Evolutionary conservation across 2,329 filamentous ascomycete genomes (phyloP), one percentile per base, ranked within the genome.

Genomic region (Lasiodiplodia theobromae): DNA sequence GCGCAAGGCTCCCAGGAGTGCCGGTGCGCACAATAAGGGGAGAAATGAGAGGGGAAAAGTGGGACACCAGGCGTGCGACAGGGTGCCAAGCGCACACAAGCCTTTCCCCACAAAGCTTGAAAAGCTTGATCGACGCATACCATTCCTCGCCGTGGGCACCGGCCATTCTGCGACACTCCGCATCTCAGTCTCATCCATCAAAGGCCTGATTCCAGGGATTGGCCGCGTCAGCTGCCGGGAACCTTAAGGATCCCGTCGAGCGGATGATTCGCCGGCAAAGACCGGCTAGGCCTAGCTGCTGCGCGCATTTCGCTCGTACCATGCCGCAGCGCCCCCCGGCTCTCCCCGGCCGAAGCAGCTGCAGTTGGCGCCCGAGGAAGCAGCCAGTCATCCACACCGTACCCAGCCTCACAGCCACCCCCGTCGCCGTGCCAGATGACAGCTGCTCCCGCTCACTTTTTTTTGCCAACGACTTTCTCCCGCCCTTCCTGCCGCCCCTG

Each of bases 101-200:
- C 58, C 34, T 63, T 44, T 28, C 62, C 49, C 62, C 62, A 65
- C 62, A 54, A 65, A 65, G 62, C 62, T 65, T 65, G 62, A 49
- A 34, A 65, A 65, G 62, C 62, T 65, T 65, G 62, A 38, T 34
- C 28, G 23, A 38, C 12, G 11, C 8, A 3, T 6, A n/a, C 18
- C 52, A 56, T 18, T n/a, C 52, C 23, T 31, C 23, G 10, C 16
- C 31, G 31, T 34, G n/a, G 49, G n/a, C 49, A 21, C 49, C 28
- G 23, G 54, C 7, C 54, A 57, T 54, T 38, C n/a, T 53, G 58
- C 40, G 49, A 63, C 58, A n/a, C 18, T 38, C n/a, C 5, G 10
- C 44, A 49, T 21, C 28, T 37, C 21, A 12, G 21, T 12, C 56
- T 23, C 28, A 51, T 21, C 40, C 58, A n/a, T 23, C 12, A 31